These are phyloP conservation scores for Jaltomata sinuosa DNA, from an alignment of 257 asterid genomes.

Conservation along the genomic window DNA sequence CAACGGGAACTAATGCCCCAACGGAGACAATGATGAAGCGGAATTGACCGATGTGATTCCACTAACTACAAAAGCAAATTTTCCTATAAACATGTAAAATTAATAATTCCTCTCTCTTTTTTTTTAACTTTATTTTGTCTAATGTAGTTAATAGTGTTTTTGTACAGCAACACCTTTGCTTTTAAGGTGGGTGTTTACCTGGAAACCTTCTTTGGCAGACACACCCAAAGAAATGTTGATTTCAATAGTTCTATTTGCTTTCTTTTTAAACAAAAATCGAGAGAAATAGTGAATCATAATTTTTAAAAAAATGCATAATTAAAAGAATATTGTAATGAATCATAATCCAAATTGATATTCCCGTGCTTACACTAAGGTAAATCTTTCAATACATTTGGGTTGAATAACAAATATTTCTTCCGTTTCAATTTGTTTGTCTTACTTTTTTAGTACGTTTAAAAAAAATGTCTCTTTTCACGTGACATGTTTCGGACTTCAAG, in stretches of 20 bases:
- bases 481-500: accelerated
- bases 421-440: neutral
- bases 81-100: neutral
- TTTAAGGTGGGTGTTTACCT: neutral
- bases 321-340: neutral
- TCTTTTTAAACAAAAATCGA: neutral
- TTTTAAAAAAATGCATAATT: neutral
- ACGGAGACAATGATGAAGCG: neutral
- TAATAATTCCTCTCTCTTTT: neutral
- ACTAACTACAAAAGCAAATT: neutral
- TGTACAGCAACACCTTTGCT: neutral
- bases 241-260: neutral
- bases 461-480: neutral
- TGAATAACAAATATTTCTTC: neutral
- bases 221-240: neutral
- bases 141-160: neutral
- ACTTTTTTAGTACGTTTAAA: neutral
- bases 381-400: neutral
- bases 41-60: constrained; percentile 1
- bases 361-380: neutral
- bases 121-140: neutral
- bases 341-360: neutral
- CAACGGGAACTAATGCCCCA: neutral
- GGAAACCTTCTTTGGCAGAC: neutral
- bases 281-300: too few relatives aligned